Base-by-base conservation (phyloP, 352 stramenopile genomes). In the Pythium coloratum region DNA sequence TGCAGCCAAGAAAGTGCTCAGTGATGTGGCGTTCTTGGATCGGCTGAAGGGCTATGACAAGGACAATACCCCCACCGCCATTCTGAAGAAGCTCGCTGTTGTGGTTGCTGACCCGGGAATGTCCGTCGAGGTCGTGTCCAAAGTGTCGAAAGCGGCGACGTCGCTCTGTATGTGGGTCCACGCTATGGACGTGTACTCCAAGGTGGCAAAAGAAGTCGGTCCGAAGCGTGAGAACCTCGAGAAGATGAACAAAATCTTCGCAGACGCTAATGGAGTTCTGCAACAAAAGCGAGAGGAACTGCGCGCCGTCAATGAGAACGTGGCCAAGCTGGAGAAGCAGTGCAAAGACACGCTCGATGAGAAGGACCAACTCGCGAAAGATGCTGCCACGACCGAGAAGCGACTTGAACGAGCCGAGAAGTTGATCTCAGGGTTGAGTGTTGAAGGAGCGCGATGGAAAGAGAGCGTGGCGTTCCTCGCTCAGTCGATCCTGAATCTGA, bases 121-220 rank as follows among this genome's bases (percentile, higher is more conserved):
- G 89, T 71, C 91, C 1, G 82, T 96, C 1, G 94, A 98, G 42
- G 86, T 96, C 1, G 91, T 98, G 3, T 82, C 83, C 0, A 98
- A 98, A 70, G 92, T 98, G 0, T 98, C 91, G 16, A 96, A 93
- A 40, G 94, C 94, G 1, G 94, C 92, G 0, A 95, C 81, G 4
- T 95, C 89, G 28, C 68, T 98, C 26, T 98, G 94, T 66, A 96
- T 98, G 86, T 98, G 94, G 87, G 91, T 96, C 16, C 91, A 97
- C 59, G 94, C 94, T 3, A 98, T 98, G 88, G 87, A 98, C 42
- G 91, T 97, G n/a, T 98, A 98, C 76, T 91, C 89, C 8, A 96
- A 94, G 70, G 94, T 98, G 7, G 92, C 91, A 2, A 98, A 98
- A 72, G 93, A 97, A 55, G 95, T 98, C 3, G 94, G 78, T 0